phyloP scores from a whole-genome alignment of 2,329 filamentous ascomycete species.

The Pezicula neosporulosa region DNA sequence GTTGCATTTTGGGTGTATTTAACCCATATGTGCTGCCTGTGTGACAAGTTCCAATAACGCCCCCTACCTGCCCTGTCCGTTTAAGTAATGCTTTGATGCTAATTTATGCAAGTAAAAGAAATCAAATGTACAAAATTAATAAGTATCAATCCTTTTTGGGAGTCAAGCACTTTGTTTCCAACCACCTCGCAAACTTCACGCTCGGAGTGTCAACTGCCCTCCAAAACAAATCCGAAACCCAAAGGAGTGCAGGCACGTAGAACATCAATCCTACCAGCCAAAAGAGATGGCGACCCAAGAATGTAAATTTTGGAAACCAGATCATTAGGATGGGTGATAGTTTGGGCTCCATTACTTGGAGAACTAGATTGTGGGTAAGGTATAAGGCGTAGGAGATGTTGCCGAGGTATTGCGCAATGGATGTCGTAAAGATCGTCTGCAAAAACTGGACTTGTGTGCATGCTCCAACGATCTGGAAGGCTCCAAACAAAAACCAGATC shows the following conservation, averaged over 20 bases:
- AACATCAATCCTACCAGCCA: constrained; percentile 34
- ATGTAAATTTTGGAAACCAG: constrained; percentile 14
- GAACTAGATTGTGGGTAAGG: constrained; percentile 50
- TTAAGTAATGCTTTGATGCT: not conserved
- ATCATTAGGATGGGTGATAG: constrained; percentile 18
- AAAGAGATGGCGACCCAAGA: constrained; percentile 23
- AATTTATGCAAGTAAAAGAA: not conserved
- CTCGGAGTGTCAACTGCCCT: constrained; percentile 48
- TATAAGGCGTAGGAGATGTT: constrained; percentile 56
- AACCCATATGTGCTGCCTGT: too few species aligned
- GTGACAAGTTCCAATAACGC: too few species aligned
- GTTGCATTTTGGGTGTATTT: too few species aligned
- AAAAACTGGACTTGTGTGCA: constrained; percentile 32
- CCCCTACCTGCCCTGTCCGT: too few species aligned
- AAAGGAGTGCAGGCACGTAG: constrained; percentile 43
- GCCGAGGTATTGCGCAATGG: constrained; percentile 51
- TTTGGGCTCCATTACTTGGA: constrained; percentile 29
- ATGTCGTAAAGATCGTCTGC: constrained; percentile 42
- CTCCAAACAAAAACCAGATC: constrained; percentile 26
- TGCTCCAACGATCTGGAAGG: constrained; percentile 24
- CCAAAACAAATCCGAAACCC: constrained; percentile 58
- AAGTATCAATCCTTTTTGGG: constrained; percentile 15
- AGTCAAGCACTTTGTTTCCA: constrained; percentile 30
- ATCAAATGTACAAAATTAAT: too few species aligned
- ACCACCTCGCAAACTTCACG: constrained; percentile 45